These are phyloP conservation scores for Cairneyella variabilis DNA, from an alignment of 495 filamentous ascomycete genomes.

Conservation along the genomic window DNA sequence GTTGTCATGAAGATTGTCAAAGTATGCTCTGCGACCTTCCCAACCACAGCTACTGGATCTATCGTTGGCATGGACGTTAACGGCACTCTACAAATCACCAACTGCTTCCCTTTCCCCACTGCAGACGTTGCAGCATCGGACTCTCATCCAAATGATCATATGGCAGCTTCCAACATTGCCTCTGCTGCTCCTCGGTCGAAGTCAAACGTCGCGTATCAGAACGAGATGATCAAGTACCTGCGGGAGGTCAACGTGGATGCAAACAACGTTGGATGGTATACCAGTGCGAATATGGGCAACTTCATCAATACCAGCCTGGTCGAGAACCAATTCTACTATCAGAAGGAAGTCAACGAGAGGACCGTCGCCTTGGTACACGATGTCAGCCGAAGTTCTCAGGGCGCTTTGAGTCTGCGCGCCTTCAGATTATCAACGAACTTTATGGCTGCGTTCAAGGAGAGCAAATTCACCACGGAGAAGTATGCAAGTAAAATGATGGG, in stretches of 20 bases:
- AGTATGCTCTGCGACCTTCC: constrained; percentile 83
- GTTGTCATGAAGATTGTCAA: constrained; percentile 97
- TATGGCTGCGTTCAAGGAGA: constrained; percentile 90
- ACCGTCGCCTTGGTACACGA: constrained; percentile 96
- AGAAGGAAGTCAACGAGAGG: constrained; percentile 86
- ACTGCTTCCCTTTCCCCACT: constrained; percentile 90
- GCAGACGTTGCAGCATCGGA: constrained; percentile 68
- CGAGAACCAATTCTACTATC: constrained; percentile 97
- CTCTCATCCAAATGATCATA: constrained; percentile 69
- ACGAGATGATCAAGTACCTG: constrained; percentile 94
- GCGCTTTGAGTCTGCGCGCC: constrained; percentile 82
- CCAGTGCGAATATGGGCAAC: constrained; percentile 97
- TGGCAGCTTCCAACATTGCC: constrained; percentile 66
- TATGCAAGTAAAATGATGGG: constrained; percentile 36
- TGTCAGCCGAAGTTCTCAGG: constrained; percentile 88
- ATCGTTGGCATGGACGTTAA: constrained; percentile 90
- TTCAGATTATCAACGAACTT: constrained; percentile 86
- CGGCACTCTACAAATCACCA: constrained; percentile 83
- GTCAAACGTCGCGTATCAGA: constrained; percentile 82
- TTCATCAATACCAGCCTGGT: constrained; percentile 92
- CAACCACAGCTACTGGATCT: constrained; percentile 83
- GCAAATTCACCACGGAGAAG: constrained; percentile 95
- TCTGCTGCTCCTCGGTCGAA: constrained; percentile 89
- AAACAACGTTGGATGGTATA: constrained; percentile 98
- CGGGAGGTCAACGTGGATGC: constrained; percentile 98